These are phyloP conservation scores for Leccinum arenicola DNA, from an alignment of 768 basidiomycete genomes.

Conservation along the genomic window DNA sequence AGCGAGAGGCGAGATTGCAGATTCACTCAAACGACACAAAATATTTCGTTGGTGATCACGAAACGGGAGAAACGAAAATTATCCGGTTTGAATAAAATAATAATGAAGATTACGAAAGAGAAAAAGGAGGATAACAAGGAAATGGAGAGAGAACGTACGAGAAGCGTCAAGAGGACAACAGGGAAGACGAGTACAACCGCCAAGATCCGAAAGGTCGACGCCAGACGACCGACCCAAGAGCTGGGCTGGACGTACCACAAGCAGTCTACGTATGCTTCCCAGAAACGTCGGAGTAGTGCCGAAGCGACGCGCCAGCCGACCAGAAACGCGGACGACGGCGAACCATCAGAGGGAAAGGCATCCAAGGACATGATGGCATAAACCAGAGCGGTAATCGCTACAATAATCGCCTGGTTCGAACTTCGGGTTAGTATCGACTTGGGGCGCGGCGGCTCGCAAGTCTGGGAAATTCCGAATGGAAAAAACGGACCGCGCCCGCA, in stretches of 20 bases:
- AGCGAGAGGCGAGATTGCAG: constrained; percentile 1
- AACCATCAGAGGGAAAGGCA: constrained; percentile 4
- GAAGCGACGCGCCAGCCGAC: constrained; percentile 4
- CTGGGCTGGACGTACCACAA: constrained; percentile 61
- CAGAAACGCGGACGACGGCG: constrained; percentile 22
- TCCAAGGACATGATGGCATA: constrained; percentile 11
- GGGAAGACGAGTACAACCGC: constrained; percentile 49
- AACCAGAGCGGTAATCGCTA: constrained; percentile 4
- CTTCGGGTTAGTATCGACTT: not conserved
- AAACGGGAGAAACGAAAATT: not conserved
- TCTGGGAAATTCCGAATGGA: constrained; percentile 1
- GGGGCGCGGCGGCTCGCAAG: not conserved
- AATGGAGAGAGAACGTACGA: constrained; percentile 45
- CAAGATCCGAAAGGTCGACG: constrained; percentile 62
- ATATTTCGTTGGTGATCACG: not conserved
- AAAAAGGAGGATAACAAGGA: constrained; percentile 4
- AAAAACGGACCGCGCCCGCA: not conserved
- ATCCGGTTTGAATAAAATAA: not conserved
- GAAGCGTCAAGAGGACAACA: constrained; percentile 58
- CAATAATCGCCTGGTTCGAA: not conserved
- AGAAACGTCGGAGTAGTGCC: constrained; percentile 42
- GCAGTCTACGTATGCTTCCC: constrained; percentile 59
- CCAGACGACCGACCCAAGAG: constrained; percentile 67
- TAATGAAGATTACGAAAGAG: constrained; percentile 8
- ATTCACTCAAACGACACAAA: constrained; percentile 1